Evolutionary conservation across 1,139 yeast species (phyloP).

Genomic region (Hansenula sp.): DNA sequence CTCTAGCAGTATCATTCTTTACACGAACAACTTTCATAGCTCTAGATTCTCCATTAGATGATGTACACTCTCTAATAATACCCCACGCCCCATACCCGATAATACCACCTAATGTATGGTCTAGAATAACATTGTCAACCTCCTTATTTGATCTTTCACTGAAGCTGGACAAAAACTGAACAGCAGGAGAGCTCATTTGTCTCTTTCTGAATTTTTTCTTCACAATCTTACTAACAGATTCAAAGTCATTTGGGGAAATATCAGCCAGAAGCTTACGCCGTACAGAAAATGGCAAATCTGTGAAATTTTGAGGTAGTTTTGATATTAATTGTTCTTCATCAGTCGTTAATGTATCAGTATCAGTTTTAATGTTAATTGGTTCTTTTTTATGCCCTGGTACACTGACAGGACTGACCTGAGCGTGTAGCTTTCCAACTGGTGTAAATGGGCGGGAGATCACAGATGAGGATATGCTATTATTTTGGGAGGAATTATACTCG

Average conservation of each 20-base stretch:
- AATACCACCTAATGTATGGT: conserved; percentile 64
- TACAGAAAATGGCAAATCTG: conserved; percentile 64
- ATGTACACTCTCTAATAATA: conserved; percentile 68
- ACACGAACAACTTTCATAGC: conserved; percentile 78
- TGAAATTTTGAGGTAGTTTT: conserved; percentile 56
- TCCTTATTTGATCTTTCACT: conserved; percentile 12
- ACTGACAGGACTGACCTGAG: conserved; percentile 19
- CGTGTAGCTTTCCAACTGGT: conserved; percentile 17
- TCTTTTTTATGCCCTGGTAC: conserved; percentile 15
- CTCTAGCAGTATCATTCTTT: conserved; percentile 37
- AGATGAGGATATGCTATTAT: conserved; percentile 9
- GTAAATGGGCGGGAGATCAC: conserved; percentile 9
- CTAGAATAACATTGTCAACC: conserved; percentile 55
- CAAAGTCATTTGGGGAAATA: conserved; percentile 47
- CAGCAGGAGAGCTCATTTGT: conserved; percentile 19
- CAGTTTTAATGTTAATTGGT: neutral
- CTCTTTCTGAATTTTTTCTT: conserved; percentile 24
- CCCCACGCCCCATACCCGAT: conserved; percentile 95
- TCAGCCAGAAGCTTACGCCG: conserved; percentile 54
- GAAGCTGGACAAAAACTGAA: conserved; percentile 22
- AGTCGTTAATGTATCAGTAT: conserved; percentile 5
- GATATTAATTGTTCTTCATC: conserved; percentile 18
- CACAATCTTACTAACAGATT: conserved; percentile 26
- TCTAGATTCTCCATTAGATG: conserved; percentile 37
- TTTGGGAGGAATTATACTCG: conserved; percentile 6